These are phyloP conservation scores for Graphiopsis chlorocephala DNA, from an alignment of 2,329 filamentous ascomycete species.

Conservation along the genomic window DNA sequence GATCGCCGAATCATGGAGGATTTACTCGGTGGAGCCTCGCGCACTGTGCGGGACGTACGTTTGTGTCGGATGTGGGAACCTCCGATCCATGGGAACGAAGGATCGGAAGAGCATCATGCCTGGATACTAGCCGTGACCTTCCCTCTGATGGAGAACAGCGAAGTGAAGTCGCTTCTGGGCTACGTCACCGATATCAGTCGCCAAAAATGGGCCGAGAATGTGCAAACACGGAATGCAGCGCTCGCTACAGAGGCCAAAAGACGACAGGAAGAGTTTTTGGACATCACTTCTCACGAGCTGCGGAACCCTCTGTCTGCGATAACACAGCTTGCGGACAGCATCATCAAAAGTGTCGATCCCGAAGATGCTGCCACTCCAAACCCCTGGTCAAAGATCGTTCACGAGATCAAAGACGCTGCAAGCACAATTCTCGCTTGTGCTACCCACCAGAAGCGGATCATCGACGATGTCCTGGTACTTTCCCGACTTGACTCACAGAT, in stretches of 20 bases:
- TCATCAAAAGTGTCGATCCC: constrained; percentile 23
- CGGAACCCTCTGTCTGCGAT: constrained; percentile 45
- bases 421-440: constrained; percentile 32
- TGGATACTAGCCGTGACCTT: constrained; percentile 22
- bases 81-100: constrained; percentile 7
- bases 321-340: constrained; percentile 43
- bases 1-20: not conserved
- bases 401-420: constrained; percentile 25
- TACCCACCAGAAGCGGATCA: constrained; percentile 39
- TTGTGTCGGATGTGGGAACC: constrained; percentile 20
- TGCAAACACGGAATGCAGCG: constrained; percentile 20
- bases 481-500: constrained; percentile 37
- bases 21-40: constrained; percentile 13
- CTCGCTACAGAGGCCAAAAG: constrained; percentile 25
- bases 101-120: not conserved
- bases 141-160: constrained; percentile 21
- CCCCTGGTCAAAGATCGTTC: not conserved
- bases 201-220: constrained; percentile 31
- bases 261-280: constrained; percentile 33
- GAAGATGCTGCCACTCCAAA: not conserved
- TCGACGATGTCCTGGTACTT: constrained; percentile 47
- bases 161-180: constrained; percentile 20
- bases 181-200: constrained; percentile 31
- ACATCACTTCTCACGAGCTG: constrained; percentile 41
- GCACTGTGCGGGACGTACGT: constrained; percentile 17